phyloP scores from a whole-genome alignment of 2,329 filamentous ascomycete genomes.

The Fusarium acutatum region DNA sequence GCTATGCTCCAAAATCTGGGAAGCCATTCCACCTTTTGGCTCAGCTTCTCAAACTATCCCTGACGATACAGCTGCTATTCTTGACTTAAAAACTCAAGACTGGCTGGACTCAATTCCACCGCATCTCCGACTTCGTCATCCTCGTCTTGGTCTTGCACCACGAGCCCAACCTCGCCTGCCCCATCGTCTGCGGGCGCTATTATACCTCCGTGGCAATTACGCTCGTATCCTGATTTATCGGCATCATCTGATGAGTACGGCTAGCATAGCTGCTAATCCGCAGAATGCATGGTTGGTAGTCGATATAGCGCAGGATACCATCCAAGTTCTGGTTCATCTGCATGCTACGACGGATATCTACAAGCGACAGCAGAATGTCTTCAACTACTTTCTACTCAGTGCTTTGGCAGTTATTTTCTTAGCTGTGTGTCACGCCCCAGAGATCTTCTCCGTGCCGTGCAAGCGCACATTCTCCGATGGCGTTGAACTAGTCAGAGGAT shows the following conservation, averaged over 20 bases:
- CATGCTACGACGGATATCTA: slow-evolving; percentile 43
- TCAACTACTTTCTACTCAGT: slow-evolving; percentile 44
- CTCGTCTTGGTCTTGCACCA: slow-evolving; percentile 47
- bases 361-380: slow-evolving; percentile 40
- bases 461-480: slow-evolving; percentile 46
- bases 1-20: slow-evolving; percentile 57
- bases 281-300: slow-evolving; percentile 51
- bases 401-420: slow-evolving; percentile 42
- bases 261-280: slow-evolving; percentile 48
- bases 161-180: slow-evolving; percentile 47
- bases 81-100: slow-evolving; percentile 54
- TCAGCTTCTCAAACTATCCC: slow-evolving; percentile 46
- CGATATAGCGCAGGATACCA: slow-evolving; percentile 42
- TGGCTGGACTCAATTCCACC: slow-evolving; percentile 57
- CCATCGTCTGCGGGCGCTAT: slow-evolving; percentile 52
- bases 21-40: slow-evolving; percentile 51
- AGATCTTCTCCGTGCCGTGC: slow-evolving; percentile 50
- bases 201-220: slow-evolving; percentile 57
- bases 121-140: slow-evolving; percentile 50
- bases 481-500: slow-evolving; percentile 44
- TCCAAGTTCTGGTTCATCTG: slow-evolving; percentile 41
- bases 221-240: slow-evolving; percentile 55
- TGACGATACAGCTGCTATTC: slow-evolving; percentile 49
- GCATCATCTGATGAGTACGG: slow-evolving; percentile 50
- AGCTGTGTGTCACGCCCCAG: slow-evolving; percentile 56